phyloP scores from a whole-genome alignment of 1,284 basidiomycete species.

The Melanopsichium pennsylvanicum region DNA sequence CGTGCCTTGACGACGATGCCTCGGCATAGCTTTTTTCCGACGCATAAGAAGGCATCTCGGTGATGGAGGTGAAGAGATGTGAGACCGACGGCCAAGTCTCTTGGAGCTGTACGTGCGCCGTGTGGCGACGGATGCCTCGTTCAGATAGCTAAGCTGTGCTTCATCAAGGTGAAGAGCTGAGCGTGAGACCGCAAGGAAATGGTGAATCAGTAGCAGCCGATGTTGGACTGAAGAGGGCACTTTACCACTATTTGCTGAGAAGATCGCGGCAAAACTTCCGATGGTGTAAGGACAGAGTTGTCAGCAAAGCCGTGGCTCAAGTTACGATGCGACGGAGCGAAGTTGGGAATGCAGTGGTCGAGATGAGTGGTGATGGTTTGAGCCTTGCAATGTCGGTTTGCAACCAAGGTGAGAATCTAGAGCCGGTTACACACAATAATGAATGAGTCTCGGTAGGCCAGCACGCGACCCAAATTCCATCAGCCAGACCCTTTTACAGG shows the following conservation, averaged over 20 bases:
- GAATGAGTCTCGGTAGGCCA: no score
- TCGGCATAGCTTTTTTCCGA: conserved; percentile 10
- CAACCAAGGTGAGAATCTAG: background rate
- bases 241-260: no score
- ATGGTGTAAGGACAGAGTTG: no score
- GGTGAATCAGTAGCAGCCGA: no score
- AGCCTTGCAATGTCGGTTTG: background rate
- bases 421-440: no score
- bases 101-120: background rate
- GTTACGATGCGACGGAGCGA: background rate
- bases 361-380: background rate
- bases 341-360: background rate
- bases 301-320: background rate
- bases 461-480: no score
- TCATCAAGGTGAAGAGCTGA: background rate
- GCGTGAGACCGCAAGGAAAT: background rate
- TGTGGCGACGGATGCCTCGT: background rate
- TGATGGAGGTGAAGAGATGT: background rate
- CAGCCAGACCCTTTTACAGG: no score
- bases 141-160: background rate
- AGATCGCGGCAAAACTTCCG: no score
- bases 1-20: conserved; percentile 16
- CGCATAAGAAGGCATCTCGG: conserved; percentile 22
- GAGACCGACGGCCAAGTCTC: background rate
- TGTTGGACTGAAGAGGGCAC: background rate